A percentile compares a stretch with the other conserved stretches of the same genome.
Conservation (phyloP, 2,329 filamentous ascomycete species). For the Aspergillaceae sp. region DNA sequence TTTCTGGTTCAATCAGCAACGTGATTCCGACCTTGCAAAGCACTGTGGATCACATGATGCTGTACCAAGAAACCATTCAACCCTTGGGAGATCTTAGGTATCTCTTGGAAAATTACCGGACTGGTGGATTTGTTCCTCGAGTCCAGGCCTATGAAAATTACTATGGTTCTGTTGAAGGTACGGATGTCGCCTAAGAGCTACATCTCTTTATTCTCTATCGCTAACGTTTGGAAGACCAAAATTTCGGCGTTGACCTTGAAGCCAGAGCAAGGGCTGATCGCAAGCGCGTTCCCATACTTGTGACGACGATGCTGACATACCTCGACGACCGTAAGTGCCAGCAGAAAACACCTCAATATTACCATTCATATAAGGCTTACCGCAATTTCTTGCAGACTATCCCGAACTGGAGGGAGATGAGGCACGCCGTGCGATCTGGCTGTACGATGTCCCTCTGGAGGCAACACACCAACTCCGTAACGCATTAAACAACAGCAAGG, state of each 20-base stretch:
- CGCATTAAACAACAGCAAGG: conserved; percentile 78
- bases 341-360: not conserved
- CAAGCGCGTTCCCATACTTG: conserved; percentile 85
- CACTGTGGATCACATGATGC: conserved; percentile 96
- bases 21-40: conserved; percentile 94
- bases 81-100: conserved; percentile 83
- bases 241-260: conserved; percentile 96
- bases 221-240: conserved; percentile 57
- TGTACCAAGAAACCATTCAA: conserved; percentile 98
- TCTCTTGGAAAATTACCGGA: conserved; percentile 92
- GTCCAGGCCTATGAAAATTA: conserved; percentile 97
- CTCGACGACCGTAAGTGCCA: conserved; percentile 63
- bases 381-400: conserved; percentile 50
- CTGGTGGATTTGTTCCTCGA: conserved; percentile 81
- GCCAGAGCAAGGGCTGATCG: conserved; percentile 85
- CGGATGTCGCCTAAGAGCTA: conserved; percentile 4
- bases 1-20: conserved; percentile 94
- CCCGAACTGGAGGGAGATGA: conserved; percentile 96
- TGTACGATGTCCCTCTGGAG: conserved; percentile 78
- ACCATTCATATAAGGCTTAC: not conserved
- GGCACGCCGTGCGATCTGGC: conserved; percentile 83
- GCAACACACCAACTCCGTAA: conserved; percentile 78
- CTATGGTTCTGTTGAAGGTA: conserved; percentile 86
- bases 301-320: conserved; percentile 90
- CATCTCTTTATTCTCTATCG: not conserved